Base-by-base conservation (phyloP, 805 yeast species). In the Brettanomyces nanus region DNA sequence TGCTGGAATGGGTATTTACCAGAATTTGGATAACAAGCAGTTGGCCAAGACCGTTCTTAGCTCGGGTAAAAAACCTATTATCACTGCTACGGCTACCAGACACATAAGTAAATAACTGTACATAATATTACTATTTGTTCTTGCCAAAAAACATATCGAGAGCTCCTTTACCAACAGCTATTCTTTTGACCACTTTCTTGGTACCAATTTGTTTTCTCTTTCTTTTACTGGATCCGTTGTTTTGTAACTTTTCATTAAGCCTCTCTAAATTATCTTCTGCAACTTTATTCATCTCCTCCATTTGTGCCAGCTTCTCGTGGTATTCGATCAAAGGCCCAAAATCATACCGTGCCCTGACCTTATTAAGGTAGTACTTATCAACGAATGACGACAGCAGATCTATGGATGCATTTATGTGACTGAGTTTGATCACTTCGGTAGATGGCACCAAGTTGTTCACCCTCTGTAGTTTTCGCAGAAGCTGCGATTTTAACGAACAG, bases 1-100 rank as follows among this genome's bases (percentile, higher is more conserved):
- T 25, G 69, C 83, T 43, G 94, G 94, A 0, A 58, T 84, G 71
- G 73, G 82, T 32, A 80, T 85, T 45, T 81, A 72, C 59, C 72
- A 79, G 46, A 68, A 44, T 20, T 39, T 50, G 20, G 47, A 42
- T 38, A 41, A 43, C 28, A 32, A 35, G 19, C 45, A 72, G 45
- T 66, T 80, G 46, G 62, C 58, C 26, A 47, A 55, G 33, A 40
- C 46, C 30, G 47, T 37, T 22, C 15, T 45, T 20, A 26, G 40
- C 15, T 42, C 42, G 7, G 47, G 37, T 33, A 5, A 28, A 34
- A 36, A 31, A 21, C 26, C 26, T 9, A 23, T 9, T 7, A 23
- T 23, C 11, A n/a, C n/a, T n/a, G n/a, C n/a, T n/a, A n/a, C n/a
- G n/a, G n/a, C n/a, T n/a, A n/a, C n/a, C n/a, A n/a, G n/a, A n/a